Evolutionary conservation across 305 asterid genomes (phyloP).

Genomic region (Nicotiana rustica): DNA sequence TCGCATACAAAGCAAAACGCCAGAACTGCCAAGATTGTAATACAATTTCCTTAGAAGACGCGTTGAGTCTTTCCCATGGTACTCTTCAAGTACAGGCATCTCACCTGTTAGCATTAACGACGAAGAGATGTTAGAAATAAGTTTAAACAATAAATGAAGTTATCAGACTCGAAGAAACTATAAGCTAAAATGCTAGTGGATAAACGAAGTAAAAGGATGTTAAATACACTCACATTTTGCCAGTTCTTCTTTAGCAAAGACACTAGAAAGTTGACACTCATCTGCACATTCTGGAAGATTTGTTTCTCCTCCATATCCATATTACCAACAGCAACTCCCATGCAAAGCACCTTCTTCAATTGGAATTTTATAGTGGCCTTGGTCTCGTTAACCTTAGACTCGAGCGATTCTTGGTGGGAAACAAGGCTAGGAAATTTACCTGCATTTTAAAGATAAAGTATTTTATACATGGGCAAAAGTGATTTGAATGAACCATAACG

Average conservation of each 20-base stretch:
- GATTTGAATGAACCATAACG: background rate
- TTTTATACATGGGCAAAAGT: background rate
- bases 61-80: slow-evolving; percentile 54
- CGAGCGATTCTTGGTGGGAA: slow-evolving; percentile 51
- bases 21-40: background rate
- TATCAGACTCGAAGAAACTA: background rate
- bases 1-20: background rate
- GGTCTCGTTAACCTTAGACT: slow-evolving; percentile 53
- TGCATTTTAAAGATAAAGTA: background rate
- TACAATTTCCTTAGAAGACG: slow-evolving; percentile 40
- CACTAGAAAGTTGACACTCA: slow-evolving; percentile 58
- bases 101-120: slow-evolving; percentile 42
- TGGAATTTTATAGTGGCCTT: slow-evolving; percentile 59
- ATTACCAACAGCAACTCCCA: slow-evolving; percentile 63
- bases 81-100: slow-evolving; percentile 55
- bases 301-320: slow-evolving; percentile 60
- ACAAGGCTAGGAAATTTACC: slow-evolving; percentile 59
- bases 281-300: slow-evolving; percentile 58
- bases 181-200: background rate
- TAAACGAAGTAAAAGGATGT: background rate
- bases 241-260: slow-evolving; percentile 56
- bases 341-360: slow-evolving; percentile 57
- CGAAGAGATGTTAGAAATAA: background rate
- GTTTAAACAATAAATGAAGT: background rate
- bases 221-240: slow-evolving; percentile 50